Evolutionary conservation across 2,329 filamentous ascomycete species (phyloP).

Genomic region (Colletotrichum eremochloae): DNA sequence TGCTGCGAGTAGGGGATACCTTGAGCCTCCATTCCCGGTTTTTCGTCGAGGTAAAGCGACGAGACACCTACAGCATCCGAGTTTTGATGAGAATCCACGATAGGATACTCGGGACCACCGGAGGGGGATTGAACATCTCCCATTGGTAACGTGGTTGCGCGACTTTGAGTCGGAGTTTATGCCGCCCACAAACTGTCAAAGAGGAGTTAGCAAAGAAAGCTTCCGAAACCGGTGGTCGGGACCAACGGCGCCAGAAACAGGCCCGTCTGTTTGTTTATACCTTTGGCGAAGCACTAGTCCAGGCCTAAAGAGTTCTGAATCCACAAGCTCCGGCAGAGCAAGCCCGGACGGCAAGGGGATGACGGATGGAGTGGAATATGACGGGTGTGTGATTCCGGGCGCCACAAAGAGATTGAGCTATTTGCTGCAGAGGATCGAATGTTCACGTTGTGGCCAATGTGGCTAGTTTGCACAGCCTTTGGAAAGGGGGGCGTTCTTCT

Average conservation of each 20-base stretch:
- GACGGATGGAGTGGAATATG: constrained; percentile 28
- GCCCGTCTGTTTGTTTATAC: constrained; percentile 36
- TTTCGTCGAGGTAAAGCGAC: constrained; percentile 23
- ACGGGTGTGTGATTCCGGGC: constrained; percentile 37
- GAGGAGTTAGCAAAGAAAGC: constrained; percentile 22
- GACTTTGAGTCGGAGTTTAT: constrained; percentile 27
- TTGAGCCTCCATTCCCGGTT: constrained; percentile 33
- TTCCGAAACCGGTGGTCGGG: neutral
- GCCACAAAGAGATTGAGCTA: constrained; percentile 42
- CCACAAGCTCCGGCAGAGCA: constrained; percentile 18
- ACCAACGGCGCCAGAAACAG: constrained; percentile 27
- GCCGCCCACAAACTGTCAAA: constrained; percentile 35
- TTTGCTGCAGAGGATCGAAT: constrained; percentile 40
- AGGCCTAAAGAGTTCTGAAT: constrained; percentile 23
- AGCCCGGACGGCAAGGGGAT: constrained; percentile 19
- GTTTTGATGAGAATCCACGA: constrained; percentile 41
- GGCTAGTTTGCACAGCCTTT: constrained; percentile 43
- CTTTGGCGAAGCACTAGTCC: constrained; percentile 35
- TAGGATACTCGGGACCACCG: constrained; percentile 42
- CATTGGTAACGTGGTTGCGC: constrained; percentile 47
- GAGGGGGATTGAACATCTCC: constrained; percentile 50
- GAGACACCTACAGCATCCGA: constrained; percentile 30
- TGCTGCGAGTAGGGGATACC: constrained; percentile 43
- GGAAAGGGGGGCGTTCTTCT: constrained; percentile 24
- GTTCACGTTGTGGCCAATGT: constrained; percentile 40